A percentile compares a stretch with the other conserved stretches of the same genome.
Evolutionary conservation across 2,329 filamentous ascomycete species (phyloP).

Genomic region (Tolypocladium sp.): DNA sequence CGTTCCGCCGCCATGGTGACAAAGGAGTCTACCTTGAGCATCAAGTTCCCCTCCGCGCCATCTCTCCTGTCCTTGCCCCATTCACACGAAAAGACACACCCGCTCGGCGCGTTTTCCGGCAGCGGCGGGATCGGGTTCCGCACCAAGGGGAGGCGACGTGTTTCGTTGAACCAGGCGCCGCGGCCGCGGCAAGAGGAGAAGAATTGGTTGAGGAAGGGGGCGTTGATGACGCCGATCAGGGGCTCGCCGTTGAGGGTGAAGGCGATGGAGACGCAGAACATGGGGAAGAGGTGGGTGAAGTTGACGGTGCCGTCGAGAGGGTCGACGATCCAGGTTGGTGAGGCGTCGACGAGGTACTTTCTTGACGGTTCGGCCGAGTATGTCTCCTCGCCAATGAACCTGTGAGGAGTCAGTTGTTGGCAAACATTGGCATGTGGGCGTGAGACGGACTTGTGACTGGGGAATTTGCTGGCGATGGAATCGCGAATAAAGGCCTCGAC

Average conservation of each 20-base stretch:
- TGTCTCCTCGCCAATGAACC: constrained; percentile 69
- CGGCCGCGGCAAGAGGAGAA: constrained; percentile 58
- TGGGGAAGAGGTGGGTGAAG: constrained; percentile 71
- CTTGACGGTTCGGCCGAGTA: constrained; percentile 59
- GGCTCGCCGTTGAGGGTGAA: constrained; percentile 53
- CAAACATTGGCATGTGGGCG: too few relatives aligned
- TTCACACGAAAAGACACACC: constrained; percentile 66
- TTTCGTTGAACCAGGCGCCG: constrained; percentile 63
- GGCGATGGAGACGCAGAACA: constrained; percentile 73
- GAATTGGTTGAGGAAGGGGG: constrained; percentile 59
- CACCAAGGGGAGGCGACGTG: constrained; percentile 52
- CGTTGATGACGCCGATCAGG: constrained; percentile 62
- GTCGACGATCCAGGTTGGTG: constrained; percentile 64
- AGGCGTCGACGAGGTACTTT: constrained; percentile 54
- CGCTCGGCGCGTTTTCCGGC: constrained; percentile 53
- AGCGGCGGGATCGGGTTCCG: constrained; percentile 53
- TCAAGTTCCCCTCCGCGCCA: constrained; percentile 55
- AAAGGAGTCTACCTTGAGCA: constrained; percentile 65
- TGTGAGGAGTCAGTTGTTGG: neutral
- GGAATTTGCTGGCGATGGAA: constrained; percentile 47
- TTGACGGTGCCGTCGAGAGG: constrained; percentile 75
- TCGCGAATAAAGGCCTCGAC: constrained; percentile 61
- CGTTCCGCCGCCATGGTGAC: constrained; percentile 64
- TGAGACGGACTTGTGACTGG: constrained; percentile 52
- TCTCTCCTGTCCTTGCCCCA: constrained; percentile 74